Evolutionary conservation across 768 basidiomycete genomes (phyloP).

Genomic region (Lepiota venenata): DNA sequence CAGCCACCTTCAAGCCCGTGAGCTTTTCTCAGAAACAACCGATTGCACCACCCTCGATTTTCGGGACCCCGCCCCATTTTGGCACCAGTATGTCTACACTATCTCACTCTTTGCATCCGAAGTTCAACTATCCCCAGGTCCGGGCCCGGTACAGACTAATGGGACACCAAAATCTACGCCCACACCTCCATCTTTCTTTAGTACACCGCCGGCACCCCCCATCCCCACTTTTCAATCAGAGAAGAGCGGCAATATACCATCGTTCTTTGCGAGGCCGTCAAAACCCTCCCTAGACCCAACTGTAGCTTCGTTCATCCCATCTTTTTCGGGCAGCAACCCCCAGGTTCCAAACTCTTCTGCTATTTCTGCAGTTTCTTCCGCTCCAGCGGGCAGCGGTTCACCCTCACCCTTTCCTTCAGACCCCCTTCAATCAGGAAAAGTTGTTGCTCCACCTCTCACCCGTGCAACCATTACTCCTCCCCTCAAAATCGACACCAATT

Average conservation of each 20-base stretch:
- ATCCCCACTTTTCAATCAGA: neutral
- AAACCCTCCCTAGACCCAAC: constrained; percentile 18
- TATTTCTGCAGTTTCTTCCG: neutral
- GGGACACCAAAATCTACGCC: neutral
- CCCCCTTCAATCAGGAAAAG: neutral
- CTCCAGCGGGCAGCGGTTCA: neutral
- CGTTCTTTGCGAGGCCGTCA: constrained; percentile 3
- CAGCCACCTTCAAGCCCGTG: too few relatives aligned
- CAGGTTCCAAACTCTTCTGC: constrained; percentile 5
- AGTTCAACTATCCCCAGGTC: too few relatives aligned
- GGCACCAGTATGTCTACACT: too few relatives aligned
- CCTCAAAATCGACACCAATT: constrained; percentile 32
- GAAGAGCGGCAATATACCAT: neutral
- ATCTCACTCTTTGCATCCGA: too few relatives aligned
- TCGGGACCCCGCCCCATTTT: too few relatives aligned
- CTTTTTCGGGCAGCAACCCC: neutral
- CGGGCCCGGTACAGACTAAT: neutral
- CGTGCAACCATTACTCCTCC: constrained; percentile 24
- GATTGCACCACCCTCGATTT: too few relatives aligned
- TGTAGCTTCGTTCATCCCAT: constrained; percentile 22
- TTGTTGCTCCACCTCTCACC: constrained; percentile 4
- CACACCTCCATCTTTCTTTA: neutral
- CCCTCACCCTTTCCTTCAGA: neutral
- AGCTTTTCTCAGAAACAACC: too few relatives aligned
- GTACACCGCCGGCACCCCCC: neutral